These are phyloP conservation scores for Phytophthora nicotianae DNA, from an alignment of 352 stramenopile genomes.

Conservation along the genomic window DNA sequence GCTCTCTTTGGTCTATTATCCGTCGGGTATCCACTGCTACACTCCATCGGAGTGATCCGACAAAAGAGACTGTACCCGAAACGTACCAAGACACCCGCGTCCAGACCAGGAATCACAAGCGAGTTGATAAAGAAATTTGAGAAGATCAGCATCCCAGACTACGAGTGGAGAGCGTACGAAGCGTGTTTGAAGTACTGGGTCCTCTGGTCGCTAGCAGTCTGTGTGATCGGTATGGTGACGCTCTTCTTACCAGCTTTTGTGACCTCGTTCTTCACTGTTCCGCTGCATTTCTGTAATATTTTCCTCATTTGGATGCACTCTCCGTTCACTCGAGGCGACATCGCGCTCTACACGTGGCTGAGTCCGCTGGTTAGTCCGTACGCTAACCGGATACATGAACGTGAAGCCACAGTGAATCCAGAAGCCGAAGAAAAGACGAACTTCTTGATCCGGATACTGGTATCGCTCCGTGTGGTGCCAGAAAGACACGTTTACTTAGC, in stretches of 20 bases:
- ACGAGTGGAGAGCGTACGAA: slow-evolving; percentile 75
- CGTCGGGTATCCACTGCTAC: slow-evolving; percentile 67
- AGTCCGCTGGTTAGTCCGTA: slow-evolving; percentile 77
- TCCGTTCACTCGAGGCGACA: slow-evolving; percentile 70
- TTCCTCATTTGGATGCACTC: slow-evolving; percentile 85
- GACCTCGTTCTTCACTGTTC: slow-evolving; percentile 50
- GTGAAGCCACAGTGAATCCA: slow-evolving; percentile 17
- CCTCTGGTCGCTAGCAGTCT: slow-evolving; percentile 69
- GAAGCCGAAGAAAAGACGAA: slow-evolving; percentile 55
- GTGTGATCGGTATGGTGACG: slow-evolving; percentile 52
- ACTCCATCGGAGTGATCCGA: slow-evolving; percentile 68
- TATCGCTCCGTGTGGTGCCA: slow-evolving; percentile 69
- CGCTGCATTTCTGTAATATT: slow-evolving; percentile 69
- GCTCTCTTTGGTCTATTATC: slow-evolving; percentile 63
- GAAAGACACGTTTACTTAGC: slow-evolving; percentile 70
- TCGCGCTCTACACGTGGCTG: slow-evolving; percentile 72
- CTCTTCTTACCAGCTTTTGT: slow-evolving; percentile 76
- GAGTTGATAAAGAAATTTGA: slow-evolving; percentile 40
- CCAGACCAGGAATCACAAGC: slow-evolving; percentile 16
- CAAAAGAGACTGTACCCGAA: slow-evolving; percentile 54
- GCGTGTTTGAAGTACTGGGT: slow-evolving; percentile 88
- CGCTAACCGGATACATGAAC: slow-evolving; percentile 66
- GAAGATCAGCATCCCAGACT: slow-evolving; percentile 40
- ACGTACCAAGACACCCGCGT: slow-evolving; percentile 21
- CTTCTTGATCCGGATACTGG: slow-evolving; percentile 70